These are phyloP conservation scores for Beauveria sp. DNA, from an alignment of 2,329 filamentous ascomycete species.

Conservation along the genomic window DNA sequence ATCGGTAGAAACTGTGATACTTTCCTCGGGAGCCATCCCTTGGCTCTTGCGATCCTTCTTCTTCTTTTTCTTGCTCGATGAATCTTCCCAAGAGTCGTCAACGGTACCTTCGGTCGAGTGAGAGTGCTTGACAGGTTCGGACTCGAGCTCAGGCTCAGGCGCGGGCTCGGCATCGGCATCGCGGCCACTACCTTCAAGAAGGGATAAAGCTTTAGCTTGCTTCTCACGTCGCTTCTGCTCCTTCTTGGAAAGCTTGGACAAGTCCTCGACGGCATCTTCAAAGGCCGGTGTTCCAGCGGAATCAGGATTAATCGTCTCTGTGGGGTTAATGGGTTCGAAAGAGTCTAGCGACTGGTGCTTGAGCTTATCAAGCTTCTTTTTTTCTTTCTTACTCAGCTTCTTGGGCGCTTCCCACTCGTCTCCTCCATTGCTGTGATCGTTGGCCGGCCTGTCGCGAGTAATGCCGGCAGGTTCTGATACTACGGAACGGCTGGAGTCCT, in stretches of 20 bases:
- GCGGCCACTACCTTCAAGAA: constrained; percentile 15
- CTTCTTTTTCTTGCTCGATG: constrained; percentile 27
- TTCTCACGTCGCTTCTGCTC: constrained; percentile 36
- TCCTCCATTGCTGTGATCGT: constrained; percentile 15
- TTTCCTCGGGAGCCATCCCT: constrained; percentile 21
- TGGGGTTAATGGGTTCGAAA: constrained; percentile 9
- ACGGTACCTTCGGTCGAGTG: constrained; percentile 8
- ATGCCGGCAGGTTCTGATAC: constrained; percentile 34
- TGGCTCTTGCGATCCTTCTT: constrained; percentile 25
- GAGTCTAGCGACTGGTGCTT: constrained; percentile 26
- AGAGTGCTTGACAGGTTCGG: not conserved
- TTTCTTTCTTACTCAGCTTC: constrained; percentile 41
- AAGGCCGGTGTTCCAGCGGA: constrained; percentile 11
- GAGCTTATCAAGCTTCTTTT: constrained; percentile 39
- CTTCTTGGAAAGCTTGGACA: constrained; percentile 24
- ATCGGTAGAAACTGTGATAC: constrained; percentile 23
- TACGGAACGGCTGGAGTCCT: constrained; percentile 16
- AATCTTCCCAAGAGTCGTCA: constrained; percentile 22
- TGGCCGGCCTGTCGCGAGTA: constrained; percentile 34
- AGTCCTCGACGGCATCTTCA: constrained; percentile 20
- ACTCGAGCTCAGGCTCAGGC: constrained; percentile 12
- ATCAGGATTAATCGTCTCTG: constrained; percentile 7
- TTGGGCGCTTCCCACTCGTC: constrained; percentile 20
- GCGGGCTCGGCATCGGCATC: constrained; percentile 10
- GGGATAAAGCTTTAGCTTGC: constrained; percentile 21